Base-by-base conservation (phyloP, 176 grass and related monocot genomes). In the Phoenix dactylifera region DNA sequence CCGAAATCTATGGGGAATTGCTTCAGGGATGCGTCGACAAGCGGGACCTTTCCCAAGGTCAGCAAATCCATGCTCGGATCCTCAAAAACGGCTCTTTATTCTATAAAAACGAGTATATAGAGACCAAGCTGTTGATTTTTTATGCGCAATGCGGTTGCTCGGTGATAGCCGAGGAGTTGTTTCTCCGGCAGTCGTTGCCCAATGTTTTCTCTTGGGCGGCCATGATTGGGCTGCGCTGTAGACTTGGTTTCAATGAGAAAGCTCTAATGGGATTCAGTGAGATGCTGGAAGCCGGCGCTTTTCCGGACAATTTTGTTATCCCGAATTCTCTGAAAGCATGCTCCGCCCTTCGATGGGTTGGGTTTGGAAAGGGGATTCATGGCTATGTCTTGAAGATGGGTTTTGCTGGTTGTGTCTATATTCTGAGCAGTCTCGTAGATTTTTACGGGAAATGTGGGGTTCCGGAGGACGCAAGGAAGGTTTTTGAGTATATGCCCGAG, bases 91-190 rank as follows among this genome's bases (percentile, higher is more conserved):
- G 67, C 3, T 6, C 32, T 5, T 26, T 59, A 17, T 57, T 70
- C 67, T 24, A 49, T 24, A 58, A 54, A 49, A 70, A 70, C 19
- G 67, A 70, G 67, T 70, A 70, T 49, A 59, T 70, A n/a, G 55
- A 70, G 5, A 50, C 67, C 26, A 70, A 70, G 50, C 49, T 70
- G 22, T 24, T 70, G 15, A 70, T 70, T 20, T 59, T 70, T n/a
- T 70, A 70, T 22, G 67, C 67, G 32, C 58, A 70, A 25, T 70
- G 67, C 50, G 67, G 39, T 54, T 70, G 67, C 55, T 70, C 58
- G 55, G 67, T 4, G 2, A 25, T 50, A 5, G 32, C 67, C 4
- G 30, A 70, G 22, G 67, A 58, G 18, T 19, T 70, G 54, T 70
- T 70, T 18, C 55, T 15, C 18, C 54, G 55, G 35, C 67, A 70